A percentile compares a stretch with the other conserved stretches of the same genome.
Conservation (phyloP, 2,329 filamentous ascomycete species). For the Calonectria multiphialidica region DNA sequence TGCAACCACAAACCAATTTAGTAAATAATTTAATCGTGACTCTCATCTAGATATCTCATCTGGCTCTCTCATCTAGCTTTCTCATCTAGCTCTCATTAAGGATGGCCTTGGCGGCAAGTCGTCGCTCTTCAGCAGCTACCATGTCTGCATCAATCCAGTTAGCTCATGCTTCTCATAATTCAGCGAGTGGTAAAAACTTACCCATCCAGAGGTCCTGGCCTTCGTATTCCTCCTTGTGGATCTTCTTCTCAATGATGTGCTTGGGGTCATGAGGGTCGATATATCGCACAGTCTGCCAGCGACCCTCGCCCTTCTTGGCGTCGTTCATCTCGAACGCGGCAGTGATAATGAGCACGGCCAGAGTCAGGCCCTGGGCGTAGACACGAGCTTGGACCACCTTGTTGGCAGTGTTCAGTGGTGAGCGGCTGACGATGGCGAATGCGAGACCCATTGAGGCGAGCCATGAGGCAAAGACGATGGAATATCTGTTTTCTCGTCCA, state of each 20-base stretch:
- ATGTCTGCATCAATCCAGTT: conserved; percentile 68
- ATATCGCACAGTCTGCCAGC: conserved; percentile 88
- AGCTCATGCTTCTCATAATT: conserved; percentile 15
- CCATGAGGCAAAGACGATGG: conserved; percentile 87
- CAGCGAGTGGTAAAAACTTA: conserved; percentile 53
- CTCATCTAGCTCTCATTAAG: not conserved
- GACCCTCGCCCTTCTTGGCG: conserved; percentile 78
- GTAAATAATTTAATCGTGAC: not conserved
- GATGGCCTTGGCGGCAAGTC: conserved; percentile 56
- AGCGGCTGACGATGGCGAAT: conserved; percentile 81
- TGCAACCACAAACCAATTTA: not conserved
- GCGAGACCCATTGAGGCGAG: conserved; percentile 82
- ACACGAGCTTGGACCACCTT: conserved; percentile 97
- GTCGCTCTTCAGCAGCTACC: conserved; percentile 82
- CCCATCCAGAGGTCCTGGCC: conserved; percentile 95
- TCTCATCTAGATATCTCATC: not conserved
- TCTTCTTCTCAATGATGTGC: conserved; percentile 85
- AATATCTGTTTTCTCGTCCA: conserved; percentile 85
- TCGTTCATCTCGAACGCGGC: conserved; percentile 87
- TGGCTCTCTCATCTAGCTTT: too few species aligned
- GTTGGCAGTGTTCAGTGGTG: conserved; percentile 79
- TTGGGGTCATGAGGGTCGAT: conserved; percentile 86
- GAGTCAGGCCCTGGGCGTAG: conserved; percentile 90
- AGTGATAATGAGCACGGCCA: conserved; percentile 84
- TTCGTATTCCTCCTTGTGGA: conserved; percentile 88